These are phyloP conservation scores for Zygnema cylindricum DNA, from an alignment of 139 green algal species.

Conservation along the genomic window DNA sequence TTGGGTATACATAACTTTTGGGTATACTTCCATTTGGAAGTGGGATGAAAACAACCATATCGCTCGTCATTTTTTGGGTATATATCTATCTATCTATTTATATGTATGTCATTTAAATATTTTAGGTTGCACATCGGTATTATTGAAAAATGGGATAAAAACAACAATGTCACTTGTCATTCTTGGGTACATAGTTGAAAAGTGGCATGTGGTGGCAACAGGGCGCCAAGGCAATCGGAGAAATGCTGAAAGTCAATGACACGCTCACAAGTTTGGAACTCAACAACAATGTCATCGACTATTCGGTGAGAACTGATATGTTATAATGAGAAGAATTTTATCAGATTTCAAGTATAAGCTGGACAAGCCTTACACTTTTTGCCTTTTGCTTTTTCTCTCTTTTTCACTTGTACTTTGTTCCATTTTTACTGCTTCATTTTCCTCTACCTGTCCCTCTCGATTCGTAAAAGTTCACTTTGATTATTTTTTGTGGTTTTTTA, in stretches of 20 bases:
- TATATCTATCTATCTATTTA: too few relatives aligned
- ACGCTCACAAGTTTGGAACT: conserved; percentile 80
- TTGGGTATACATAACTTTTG: neutral
- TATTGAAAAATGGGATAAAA: too few relatives aligned
- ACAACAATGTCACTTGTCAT: too few relatives aligned
- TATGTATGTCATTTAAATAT: too few relatives aligned
- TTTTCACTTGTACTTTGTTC: neutral
- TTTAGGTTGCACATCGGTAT: too few relatives aligned
- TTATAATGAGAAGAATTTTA: neutral
- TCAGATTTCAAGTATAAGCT: neutral
- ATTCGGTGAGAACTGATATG: conserved; percentile 52
- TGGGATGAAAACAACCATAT: too few relatives aligned
- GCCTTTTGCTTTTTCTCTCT: neutral
- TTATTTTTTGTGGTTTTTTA: too few relatives aligned
- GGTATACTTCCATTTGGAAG: too few relatives aligned
- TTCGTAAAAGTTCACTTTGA: neutral
- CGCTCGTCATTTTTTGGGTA: too few relatives aligned
- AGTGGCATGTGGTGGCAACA: neutral
- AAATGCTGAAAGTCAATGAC: conserved; percentile 91
- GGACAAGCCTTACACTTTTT: neutral
- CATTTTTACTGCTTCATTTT: neutral
- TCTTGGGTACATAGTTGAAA: too few relatives aligned
- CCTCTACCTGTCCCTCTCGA: neutral
- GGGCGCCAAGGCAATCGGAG: conserved; percentile 83
- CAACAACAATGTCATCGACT: conserved; percentile 84